Evolutionary conservation across 768 basidiomycete genomes (phyloP).

Genomic region (Macrocybe gigantea): DNA sequence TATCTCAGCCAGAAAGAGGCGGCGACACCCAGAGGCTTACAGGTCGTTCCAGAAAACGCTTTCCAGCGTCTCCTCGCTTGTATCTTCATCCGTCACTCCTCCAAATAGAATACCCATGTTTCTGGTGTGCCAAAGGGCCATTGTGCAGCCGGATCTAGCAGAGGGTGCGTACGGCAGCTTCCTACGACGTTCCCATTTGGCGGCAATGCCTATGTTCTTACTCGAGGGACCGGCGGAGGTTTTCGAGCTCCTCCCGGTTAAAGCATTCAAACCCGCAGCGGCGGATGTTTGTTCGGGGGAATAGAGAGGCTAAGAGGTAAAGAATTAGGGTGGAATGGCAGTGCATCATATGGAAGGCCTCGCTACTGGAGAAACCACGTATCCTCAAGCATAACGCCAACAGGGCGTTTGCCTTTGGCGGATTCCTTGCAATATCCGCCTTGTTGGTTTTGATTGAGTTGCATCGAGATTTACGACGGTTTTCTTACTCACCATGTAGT

Average conservation of each 20-base stretch:
- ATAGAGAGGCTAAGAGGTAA: constrained; percentile 4
- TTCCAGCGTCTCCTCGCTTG: constrained; percentile 75
- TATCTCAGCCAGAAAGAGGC: background rate
- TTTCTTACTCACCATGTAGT: constrained; percentile 53
- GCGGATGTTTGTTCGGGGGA: constrained; percentile 13
- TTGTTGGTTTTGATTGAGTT: constrained; percentile 15
- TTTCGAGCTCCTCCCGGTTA: constrained; percentile 20
- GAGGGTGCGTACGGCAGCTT: constrained; percentile 62
- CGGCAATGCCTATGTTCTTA: constrained; percentile 8
- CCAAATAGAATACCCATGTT: constrained; percentile 78
- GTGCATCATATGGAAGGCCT: constrained; percentile 2
- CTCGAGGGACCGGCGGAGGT: constrained; percentile 36
- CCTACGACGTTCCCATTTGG: constrained; percentile 88
- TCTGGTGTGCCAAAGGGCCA: constrained; percentile 72
- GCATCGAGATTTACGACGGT: background rate
- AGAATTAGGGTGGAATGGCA: background rate
- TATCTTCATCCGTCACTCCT: constrained; percentile 84
- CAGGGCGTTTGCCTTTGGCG: constrained; percentile 72
- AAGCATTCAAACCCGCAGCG: constrained; percentile 10
- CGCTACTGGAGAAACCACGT: constrained; percentile 79
- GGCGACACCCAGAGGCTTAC: constrained; percentile 32
- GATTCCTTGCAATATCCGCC: constrained; percentile 94
- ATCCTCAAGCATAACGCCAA: constrained; percentile 87
- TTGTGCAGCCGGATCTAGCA: constrained; percentile 77
- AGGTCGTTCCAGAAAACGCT: constrained; percentile 87